These are phyloP conservation scores for Vitis hybrid DNA, from an alignment of 177 flowering plant genomes.

Conservation along the genomic window DNA sequence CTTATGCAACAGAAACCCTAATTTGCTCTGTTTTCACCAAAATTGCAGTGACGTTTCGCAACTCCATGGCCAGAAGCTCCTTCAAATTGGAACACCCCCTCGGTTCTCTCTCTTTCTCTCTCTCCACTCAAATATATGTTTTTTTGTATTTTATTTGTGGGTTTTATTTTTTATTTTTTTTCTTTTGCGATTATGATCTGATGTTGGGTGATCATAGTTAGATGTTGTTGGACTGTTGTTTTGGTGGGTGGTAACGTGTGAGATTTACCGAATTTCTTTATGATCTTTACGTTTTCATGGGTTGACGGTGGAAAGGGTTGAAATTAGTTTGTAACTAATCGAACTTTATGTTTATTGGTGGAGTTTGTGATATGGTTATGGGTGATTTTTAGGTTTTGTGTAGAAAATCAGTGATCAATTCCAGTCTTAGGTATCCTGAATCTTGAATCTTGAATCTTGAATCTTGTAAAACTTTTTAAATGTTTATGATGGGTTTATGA, in stretches of 20 bases:
- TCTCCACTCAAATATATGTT: background rate
- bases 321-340: background rate
- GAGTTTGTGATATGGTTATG: constrained; percentile 3
- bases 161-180: background rate
- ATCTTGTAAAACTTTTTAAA: no score
- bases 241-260: background rate
- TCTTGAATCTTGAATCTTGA: no score
- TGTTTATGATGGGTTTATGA: no score
- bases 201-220: no score
- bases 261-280: background rate
- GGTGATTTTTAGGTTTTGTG: background rate
- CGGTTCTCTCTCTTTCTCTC: constrained; percentile 28
- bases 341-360: background rate
- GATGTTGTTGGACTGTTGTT: no score
- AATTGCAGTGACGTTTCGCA: background rate
- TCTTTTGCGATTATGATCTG: background rate
- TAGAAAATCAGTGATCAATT: background rate
- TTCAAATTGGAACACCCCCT: constrained; percentile 60
- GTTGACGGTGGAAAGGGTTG: background rate
- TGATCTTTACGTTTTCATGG: background rate
- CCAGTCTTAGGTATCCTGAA: background rate
- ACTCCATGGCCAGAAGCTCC: constrained; percentile 50
- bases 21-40: background rate
- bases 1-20: background rate
- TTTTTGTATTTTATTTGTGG: background rate